Evolutionary conservation across 1,139 yeast genomes (phyloP), one percentile per base, ranked within the genome.

Genomic region (Candida buenavistaensis): DNA sequence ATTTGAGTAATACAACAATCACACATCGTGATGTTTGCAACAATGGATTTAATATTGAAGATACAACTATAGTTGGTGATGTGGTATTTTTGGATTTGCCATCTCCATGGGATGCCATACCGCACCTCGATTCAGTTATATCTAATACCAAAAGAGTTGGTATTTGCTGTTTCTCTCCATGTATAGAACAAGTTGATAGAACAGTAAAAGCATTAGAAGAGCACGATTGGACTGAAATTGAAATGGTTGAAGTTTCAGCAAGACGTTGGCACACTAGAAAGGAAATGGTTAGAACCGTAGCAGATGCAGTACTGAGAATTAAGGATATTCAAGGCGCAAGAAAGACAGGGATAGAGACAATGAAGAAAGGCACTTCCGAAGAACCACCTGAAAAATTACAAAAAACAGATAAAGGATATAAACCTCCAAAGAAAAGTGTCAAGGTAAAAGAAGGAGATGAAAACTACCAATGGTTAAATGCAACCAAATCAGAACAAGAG

Each of bases 31-130:
- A 94, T 59, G 98, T 94, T 11, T 92, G 98, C 58, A 72, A 77
- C 38, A 78, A 81, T 45, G 98, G 98, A 1, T 94, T 94, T 56
- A 73, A 67, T 22, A 65, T 87, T 12, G 64, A 58, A 2, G 36
- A 43, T 10, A 45, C 63, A 5, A 54, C 57, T 1, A 51, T 82
- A 7, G 58, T 72, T 24, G 95, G 87, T 0, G 81, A 82, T 37
- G 81, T 82, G 2, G 78, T 92, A 0, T 94, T 94, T 52, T 71
- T 94, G 45, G 99, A 94, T 55, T 72, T 94, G 33, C 99, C 99
- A 1, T 82, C 96, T 5, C 98, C 99, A 3, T 92, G 98, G 97
- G 80, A 80, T 17, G 98, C 98, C 8, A 83, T 94, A 38, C 89
- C 90, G 5, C 83, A 85, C 55, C 64, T 92, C 30, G 63, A 69